Conservation (phyloP, 208 protist genomes). For the Leishmania tarentolae region DNA sequence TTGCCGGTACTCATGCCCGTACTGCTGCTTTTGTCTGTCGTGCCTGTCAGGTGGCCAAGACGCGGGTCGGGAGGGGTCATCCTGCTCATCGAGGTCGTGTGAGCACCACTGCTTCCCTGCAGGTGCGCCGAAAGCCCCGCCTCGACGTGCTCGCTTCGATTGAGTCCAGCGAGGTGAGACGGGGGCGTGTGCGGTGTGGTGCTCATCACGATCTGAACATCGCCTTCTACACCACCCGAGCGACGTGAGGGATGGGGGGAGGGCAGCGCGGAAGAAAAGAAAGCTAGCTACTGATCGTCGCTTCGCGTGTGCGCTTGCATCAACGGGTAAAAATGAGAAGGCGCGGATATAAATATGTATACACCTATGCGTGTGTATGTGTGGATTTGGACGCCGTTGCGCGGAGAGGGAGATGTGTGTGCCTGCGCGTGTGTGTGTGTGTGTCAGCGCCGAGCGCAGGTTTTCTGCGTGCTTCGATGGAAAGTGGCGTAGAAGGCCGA, state of each 20-base stretch:
- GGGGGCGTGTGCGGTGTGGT: background rate
- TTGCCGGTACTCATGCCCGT: constrained; percentile 1
- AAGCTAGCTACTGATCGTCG: background rate
- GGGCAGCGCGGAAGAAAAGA: background rate
- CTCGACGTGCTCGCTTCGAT: background rate
- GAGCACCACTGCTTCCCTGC: background rate
- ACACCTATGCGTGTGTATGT: background rate
- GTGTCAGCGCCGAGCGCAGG: too few relatives aligned
- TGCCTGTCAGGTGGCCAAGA: background rate
- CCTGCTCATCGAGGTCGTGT: background rate
- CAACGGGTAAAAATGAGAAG: background rate
- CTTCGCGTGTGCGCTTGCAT: background rate
- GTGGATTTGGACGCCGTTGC: background rate
- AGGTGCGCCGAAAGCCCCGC: background rate
- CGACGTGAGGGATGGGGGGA: background rate
- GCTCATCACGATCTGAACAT: background rate
- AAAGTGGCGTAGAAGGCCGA: too few relatives aligned
- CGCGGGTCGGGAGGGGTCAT: background rate
- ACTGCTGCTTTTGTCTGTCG: background rate
- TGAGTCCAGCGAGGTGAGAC: background rate
- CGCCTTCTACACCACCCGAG: background rate
- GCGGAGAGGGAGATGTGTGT: constrained; percentile 1
- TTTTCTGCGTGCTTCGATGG: too few relatives aligned
- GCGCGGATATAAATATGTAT: background rate
- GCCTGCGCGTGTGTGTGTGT: too few relatives aligned